Base-by-base conservation (phyloP, 352 stramenopile genomes). In the Phytophthora pseudosyringae region DNA sequence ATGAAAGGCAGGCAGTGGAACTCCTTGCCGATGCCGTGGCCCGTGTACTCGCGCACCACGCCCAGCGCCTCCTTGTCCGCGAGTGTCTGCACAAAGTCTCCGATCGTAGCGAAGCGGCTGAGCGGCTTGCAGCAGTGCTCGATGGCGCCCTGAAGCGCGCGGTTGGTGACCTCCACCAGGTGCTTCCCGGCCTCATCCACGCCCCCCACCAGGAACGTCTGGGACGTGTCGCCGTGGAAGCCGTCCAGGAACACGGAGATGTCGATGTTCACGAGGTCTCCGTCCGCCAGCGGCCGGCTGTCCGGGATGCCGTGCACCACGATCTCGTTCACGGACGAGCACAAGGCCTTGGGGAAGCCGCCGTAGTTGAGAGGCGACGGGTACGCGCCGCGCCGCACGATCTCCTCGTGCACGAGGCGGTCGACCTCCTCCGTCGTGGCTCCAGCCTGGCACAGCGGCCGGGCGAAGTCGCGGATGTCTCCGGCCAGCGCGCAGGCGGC, bases 161-260 rank as follows among this genome's bases (percentile, higher is more conserved):
- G 39, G 49, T 97, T 93, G n/a, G 90, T 97, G 21, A 90, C 73
- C 57, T 98, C 77, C 7, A 99, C 75, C n/a, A 99, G 80, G 44
- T 89, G 81, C 59, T 88, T 83, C 26, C 85, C 89, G 16, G 64
- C 78, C 11, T 94, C 82, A 50, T 98, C 94, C 5, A 97, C 89
- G 58, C 97, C 73, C 7, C 97, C 97, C 7, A 99, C 97, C 18
- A 98, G 71, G 48, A 99, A 96, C 0, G 97, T 99, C 46, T 95
- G 91, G 69, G 96, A 99, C 50, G 98, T 99, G 75, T 99, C 98
- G 26, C 97, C 98, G 76, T 99, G 97, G 62, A 98, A 98, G 8
- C 96, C 97, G 51, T 95, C 79, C 3, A 98, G 44, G 57, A 81
- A 98, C 46, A 98, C 91, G 28, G 95, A 98, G 26, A 99, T 86